Conservation (phyloP, 2,329 filamentous ascomycete species). For the Aureobasidium sp. region DNA sequence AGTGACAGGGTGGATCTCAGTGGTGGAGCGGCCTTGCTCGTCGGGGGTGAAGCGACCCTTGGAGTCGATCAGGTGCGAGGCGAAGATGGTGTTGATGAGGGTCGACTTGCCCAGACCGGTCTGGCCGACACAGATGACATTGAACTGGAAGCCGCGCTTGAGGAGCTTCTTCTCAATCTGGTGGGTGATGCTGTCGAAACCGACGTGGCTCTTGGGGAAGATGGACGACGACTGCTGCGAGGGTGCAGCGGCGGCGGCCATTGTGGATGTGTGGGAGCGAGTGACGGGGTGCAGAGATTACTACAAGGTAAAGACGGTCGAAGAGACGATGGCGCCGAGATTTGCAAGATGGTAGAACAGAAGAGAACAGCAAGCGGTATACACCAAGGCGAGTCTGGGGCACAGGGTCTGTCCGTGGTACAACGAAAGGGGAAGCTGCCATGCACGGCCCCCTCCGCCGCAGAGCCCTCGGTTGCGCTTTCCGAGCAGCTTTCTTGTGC, state of each 20-base stretch:
- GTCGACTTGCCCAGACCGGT: conserved; percentile 98
- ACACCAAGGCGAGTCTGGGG: conserved; percentile 8
- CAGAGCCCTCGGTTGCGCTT: neutral
- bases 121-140: conserved; percentile 99
- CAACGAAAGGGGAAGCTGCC: conserved; percentile 32
- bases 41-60: conserved; percentile 91
- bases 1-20: conserved; percentile 95
- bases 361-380: conserved; percentile 7
- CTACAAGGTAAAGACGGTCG: neutral
- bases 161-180: conserved; percentile 99
- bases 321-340: neutral
- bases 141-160: conserved; percentile 99
- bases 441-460: conserved; percentile 7
- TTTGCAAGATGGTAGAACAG: neutral
- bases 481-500: neutral
- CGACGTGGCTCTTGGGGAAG: conserved; percentile 95
- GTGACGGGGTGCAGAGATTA: neutral
- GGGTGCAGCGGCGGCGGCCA: conserved; percentile 57
- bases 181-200: conserved; percentile 99
- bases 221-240: conserved; percentile 42
- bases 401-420: conserved; percentile 15
- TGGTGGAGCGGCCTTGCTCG: conserved; percentile 89
- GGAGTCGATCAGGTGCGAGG: conserved; percentile 96
- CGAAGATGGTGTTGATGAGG: conserved; percentile 99
- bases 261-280: conserved; percentile 27